These are phyloP conservation scores for Mucor sp. DNA, from an alignment of 371 early-diverging fungal species.

Conservation along the genomic window DNA sequence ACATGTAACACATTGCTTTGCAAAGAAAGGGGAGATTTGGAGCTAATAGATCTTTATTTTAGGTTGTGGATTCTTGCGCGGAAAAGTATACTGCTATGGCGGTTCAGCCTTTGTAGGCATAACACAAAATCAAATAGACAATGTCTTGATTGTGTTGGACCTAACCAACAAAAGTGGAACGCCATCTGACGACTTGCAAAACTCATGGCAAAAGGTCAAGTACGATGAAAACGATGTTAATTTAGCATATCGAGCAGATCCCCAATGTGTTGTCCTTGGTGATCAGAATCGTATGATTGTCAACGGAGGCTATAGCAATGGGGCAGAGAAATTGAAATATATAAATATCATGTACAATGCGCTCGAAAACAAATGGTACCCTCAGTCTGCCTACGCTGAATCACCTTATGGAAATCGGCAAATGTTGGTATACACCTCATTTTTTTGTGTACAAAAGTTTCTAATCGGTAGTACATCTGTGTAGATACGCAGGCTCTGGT, in stretches of 20 bases:
- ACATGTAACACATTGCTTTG: background rate
- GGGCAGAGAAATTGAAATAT: background rate
- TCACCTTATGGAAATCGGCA: background rate
- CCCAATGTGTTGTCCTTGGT: background rate
- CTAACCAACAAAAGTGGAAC: background rate
- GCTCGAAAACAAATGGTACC: background rate
- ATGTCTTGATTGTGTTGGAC: background rate
- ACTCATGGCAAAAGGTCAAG: background rate
- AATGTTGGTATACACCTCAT: background rate
- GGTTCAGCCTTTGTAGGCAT: background rate
- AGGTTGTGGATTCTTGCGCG: background rate
- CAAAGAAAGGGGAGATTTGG: background rate
- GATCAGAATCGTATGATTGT: background rate
- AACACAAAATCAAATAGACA: background rate
- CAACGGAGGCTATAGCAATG: background rate
- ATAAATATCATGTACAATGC: background rate
- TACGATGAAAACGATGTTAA: background rate
- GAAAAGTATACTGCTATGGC: background rate
- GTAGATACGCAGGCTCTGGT: constrained; percentile 1
- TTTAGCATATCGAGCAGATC: background rate
- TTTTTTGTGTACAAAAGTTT: background rate
- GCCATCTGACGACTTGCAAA: background rate
- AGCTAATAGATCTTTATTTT: background rate
- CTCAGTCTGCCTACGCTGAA: background rate
- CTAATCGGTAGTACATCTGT: background rate